Base-by-base conservation (phyloP, 148 eudicot species). In the Suaeda aralocaspica region DNA sequence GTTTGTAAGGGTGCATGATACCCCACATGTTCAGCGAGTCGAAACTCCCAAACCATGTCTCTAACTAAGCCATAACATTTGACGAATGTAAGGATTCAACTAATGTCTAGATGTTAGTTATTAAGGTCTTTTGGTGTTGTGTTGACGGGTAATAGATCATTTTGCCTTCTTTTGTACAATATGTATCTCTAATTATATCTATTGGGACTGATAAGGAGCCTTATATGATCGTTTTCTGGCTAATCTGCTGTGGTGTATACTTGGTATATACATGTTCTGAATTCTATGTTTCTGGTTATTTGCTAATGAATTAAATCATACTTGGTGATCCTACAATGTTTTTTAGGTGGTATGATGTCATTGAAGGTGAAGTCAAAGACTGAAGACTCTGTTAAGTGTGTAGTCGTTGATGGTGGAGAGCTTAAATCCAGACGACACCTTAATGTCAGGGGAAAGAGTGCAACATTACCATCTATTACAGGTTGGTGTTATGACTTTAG, bases 271-370 rank as follows among this genome's bases (percentile, higher is more conserved):
- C 48, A 5, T 33, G 7, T 31, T 24, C 3, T 39, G 7, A 13
- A 22, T 42, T 31, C 10, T 19, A 22, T 71, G 45, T 30, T 58
- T 66, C 30, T 65, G 61, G 42, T 22, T 25, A 33, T 53, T 29
- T 59, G 7, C 19, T 16, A 30, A 30, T 31, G 39, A 59, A 59
- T 31, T 18, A 55, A 7, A 41, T n/a, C 55, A 36, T 41, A 44
- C 28, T 11, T 25, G 28, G 31, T 60, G n/a, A 59, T n/a, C 60
- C 6, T 52, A 59, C 16, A 39, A 9, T 76, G 33, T 49, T 84
- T 51, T 13, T 59, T 70, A 94, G 99, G 99, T 78, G 99, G 99
- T 74, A 94, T 94, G 99, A 94, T 94, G 97, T 94, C 99, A 56
- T 87, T 94, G 9, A 30, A 78, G 66, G 99, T 94, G 74, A 94